phyloP scores from a whole-genome alignment of 768 basidiomycete species.

The Filobasidium floriforme region DNA sequence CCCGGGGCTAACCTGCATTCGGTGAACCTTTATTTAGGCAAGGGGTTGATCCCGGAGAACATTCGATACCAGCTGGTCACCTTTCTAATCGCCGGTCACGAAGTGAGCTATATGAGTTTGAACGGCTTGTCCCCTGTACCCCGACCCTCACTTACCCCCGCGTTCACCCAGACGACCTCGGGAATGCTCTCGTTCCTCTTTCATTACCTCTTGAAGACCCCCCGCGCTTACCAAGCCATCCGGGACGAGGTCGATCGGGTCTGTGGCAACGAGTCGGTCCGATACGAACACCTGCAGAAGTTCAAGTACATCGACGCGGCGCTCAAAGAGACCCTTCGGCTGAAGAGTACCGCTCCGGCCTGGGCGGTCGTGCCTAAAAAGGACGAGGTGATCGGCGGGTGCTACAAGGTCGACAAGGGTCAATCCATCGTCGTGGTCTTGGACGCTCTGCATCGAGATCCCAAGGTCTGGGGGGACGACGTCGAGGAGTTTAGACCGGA shows the following conservation, averaged over 20 bases:
- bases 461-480: constrained; percentile 52
- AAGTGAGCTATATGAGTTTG: constrained; percentile 45
- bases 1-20: not conserved
- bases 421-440: constrained; percentile 38
- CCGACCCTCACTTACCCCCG: not conserved
- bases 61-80: constrained; percentile 51
- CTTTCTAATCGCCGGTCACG: constrained; percentile 52
- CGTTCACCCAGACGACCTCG: constrained; percentile 22
- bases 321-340: constrained; percentile 44
- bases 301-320: constrained; percentile 49
- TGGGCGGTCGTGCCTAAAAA: constrained; percentile 45
- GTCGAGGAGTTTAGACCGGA: constrained; percentile 48
- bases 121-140: not conserved
- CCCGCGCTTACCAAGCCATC: constrained; percentile 49
- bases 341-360: constrained; percentile 47
- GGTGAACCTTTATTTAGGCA: not conserved
- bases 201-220: constrained; percentile 50
- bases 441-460: constrained; percentile 47
- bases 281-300: constrained; percentile 48
- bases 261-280: constrained; percentile 46
- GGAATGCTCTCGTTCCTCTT: constrained; percentile 48
- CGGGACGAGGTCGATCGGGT: constrained; percentile 52
- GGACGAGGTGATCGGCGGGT: constrained; percentile 48
- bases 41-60: constrained; percentile 46
- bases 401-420: constrained; percentile 47